phyloP scores from a whole-genome alignment of 352 stramenopile genomes.

The Phytophthora multivora region DNA sequence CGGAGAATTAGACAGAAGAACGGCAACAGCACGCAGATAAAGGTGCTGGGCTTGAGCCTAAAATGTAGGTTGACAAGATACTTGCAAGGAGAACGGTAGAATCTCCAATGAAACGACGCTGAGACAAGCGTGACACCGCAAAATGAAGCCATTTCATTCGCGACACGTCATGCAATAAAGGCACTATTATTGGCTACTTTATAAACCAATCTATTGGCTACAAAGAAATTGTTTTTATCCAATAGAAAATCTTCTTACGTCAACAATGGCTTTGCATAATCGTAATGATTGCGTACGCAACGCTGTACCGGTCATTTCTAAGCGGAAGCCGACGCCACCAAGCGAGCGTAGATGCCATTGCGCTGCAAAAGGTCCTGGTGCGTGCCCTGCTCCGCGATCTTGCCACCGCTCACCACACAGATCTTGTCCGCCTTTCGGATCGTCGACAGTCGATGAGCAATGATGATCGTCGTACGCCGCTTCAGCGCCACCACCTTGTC shows the following conservation, averaged over 20 bases:
- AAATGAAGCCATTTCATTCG: constrained; percentile 28
- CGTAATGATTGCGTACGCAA: background rate
- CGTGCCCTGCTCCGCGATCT: constrained; percentile 25
- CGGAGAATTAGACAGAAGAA: too few relatives aligned
- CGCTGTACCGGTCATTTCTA: too few relatives aligned
- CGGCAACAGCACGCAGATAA: too few relatives aligned
- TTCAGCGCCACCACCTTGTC: constrained; percentile 11
- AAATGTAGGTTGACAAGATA: too few relatives aligned
- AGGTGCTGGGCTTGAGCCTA: too few relatives aligned
- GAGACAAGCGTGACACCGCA: constrained; percentile 7
- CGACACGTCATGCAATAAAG: background rate
- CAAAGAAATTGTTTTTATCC: background rate
- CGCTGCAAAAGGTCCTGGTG: constrained; percentile 20
- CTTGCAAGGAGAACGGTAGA: too few relatives aligned
- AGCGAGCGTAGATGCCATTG: constrained; percentile 16
- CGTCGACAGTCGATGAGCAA: constrained; percentile 84
- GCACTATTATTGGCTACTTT: too few relatives aligned
- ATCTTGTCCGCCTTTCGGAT: constrained; percentile 18
- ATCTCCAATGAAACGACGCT: background rate
- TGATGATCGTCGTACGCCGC: constrained; percentile 64
- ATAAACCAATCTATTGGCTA: background rate
- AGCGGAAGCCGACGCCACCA: constrained; percentile 11
- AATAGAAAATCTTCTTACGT: background rate
- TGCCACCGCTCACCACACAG: constrained; percentile 23
- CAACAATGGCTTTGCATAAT: background rate